phyloP scores from a whole-genome alignment of 106 monocot species.

The Dioscorea zingiberensis region DNA sequence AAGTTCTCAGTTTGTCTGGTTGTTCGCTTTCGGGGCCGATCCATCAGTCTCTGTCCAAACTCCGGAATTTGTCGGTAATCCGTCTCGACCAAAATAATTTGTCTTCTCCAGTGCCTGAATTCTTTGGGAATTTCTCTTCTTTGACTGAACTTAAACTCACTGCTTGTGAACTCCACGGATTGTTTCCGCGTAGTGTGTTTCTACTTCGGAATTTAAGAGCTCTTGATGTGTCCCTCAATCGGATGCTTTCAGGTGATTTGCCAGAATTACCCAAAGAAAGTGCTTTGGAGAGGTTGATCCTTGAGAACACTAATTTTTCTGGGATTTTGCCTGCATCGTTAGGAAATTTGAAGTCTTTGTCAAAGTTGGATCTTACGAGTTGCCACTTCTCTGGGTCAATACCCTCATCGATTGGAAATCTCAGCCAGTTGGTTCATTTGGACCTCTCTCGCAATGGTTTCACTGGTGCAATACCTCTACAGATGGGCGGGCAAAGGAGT shows the following conservation, averaged over 20 bases:
- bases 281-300: constrained; percentile 26
- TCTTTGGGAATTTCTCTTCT: constrained; percentile 33
- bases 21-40: constrained; percentile 50
- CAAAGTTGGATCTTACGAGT: not conserved
- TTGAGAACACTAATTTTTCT: constrained; percentile 26
- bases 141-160: constrained; percentile 28
- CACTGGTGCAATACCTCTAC: constrained; percentile 34
- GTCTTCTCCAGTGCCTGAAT: constrained; percentile 24
- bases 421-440: constrained; percentile 32
- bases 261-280: constrained; percentile 22
- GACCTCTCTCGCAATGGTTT: constrained; percentile 61
- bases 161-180: constrained; percentile 31
- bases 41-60: constrained; percentile 18
- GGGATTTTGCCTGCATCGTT: not conserved
- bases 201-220: constrained; percentile 18
- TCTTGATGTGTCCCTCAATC: constrained; percentile 49
- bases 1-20: constrained; percentile 31
- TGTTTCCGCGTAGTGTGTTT: constrained; percentile 40
- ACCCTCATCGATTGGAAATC: constrained; percentile 38
- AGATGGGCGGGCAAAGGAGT: not conserved
- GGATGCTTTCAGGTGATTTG: constrained; percentile 33
- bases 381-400: not conserved
- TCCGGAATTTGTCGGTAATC: constrained; percentile 22
- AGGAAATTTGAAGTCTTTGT: constrained; percentile 1
- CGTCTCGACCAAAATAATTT: constrained; percentile 38